Evolutionary conservation across 164 flowering plant species (phyloP).

Genomic region (Liquidambar formosana): DNA sequence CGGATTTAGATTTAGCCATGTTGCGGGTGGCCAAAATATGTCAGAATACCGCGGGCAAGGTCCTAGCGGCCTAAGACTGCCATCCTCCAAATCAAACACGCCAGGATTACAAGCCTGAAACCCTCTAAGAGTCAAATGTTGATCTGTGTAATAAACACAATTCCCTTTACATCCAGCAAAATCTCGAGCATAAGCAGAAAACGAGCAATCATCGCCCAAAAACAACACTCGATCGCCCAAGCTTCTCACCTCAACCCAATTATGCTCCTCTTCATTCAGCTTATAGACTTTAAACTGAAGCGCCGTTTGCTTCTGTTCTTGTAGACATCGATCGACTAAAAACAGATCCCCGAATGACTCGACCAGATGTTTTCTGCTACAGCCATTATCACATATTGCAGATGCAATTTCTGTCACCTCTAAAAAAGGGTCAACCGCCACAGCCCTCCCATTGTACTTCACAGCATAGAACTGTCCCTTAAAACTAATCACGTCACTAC

Average conservation of each 20-base stretch:
- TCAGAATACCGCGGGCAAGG: no score
- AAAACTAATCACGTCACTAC: constrained; percentile 15
- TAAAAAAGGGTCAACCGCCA: constrained; percentile 16
- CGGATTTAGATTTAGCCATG: no score
- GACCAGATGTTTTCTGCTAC: no score
- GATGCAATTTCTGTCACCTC: neutral
- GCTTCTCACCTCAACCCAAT: neutral
- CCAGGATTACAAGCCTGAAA: no score
- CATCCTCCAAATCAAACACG: no score
- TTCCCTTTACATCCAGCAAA: constrained; percentile 1
- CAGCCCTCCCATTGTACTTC: constrained; percentile 15
- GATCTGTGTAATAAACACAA: constrained; percentile 1
- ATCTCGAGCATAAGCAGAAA: neutral
- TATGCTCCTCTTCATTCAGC: neutral
- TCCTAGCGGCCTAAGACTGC: no score
- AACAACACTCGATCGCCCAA: constrained; percentile 3
- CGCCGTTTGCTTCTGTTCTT: no score
- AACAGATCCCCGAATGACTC: no score
- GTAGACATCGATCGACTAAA: no score
- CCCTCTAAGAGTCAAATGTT: no score
- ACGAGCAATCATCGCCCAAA: neutral
- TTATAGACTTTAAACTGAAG: neutral
- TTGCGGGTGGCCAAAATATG: no score
- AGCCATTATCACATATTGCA: no score
- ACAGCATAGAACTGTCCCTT: constrained; percentile 19